Evolutionary conservation across 768 basidiomycete species (phyloP), one percentile per base, ranked within the genome.

Genomic region (Amanita thiersii): DNA sequence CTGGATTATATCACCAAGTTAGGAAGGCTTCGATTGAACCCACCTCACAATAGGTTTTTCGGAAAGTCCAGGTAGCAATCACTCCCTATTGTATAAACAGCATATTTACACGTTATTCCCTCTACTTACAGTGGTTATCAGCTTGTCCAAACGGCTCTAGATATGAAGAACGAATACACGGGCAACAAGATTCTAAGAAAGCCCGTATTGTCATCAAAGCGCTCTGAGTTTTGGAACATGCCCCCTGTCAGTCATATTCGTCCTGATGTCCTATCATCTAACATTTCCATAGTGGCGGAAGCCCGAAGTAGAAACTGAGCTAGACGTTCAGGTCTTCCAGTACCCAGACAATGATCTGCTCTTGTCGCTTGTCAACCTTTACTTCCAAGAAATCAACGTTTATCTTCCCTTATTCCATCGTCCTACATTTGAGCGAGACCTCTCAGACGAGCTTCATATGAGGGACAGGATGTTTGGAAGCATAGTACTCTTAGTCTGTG

Each of bases 371-470:
- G 62, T 87, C 36, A 68, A 81, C 35, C 56, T 70, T n/a, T 90
- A 81, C 50, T 94, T 92, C 54, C 49, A 47, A 0, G 50, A 73
- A 24, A 47, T 70, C 46, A 82, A 88, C 49, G 46, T 55, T 2
- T 64, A 73, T 36, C 53, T 73, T 1, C 86, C 88, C 1, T 63
- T 92, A 6, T 61, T 94, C 2, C 88, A 91, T 52, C 72, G 78
- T 0, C 78, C 79, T 0, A 75, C 75, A 12, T 90, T 92, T 47
- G 69, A 79, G 31, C 58, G 59, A 23, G 63, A 68, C 17, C 55
- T 83, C 29, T 52, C 52, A 1, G 63, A 71, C 5, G 69, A 71
- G 1, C 50, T 77, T 3, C 78, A 87, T 53, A 54, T 63, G 8
- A 59, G 53, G 1, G 70, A 85, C 42, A 17, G 63, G 5, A 52